Evolutionary conservation across 2,329 filamentous ascomycete genomes (phyloP).

Genomic region (Hysterium pulicare): DNA sequence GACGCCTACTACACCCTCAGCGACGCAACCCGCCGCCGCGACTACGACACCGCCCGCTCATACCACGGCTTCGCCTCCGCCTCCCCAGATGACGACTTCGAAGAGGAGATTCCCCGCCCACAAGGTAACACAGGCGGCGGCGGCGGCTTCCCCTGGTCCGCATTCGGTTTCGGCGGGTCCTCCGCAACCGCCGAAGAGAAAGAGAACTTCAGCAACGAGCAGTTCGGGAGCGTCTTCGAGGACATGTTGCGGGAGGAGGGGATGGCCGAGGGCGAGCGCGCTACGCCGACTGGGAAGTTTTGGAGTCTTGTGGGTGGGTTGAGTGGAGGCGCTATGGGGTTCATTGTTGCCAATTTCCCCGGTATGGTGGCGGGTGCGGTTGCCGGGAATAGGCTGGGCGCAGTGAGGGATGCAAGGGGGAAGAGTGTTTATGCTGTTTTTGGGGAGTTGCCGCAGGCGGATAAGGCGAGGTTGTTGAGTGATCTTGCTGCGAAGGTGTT

Average conservation of each 20-base stretch:
- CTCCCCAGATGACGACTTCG: constrained; percentile 44
- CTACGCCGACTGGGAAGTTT: constrained; percentile 66
- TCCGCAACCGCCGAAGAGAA: constrained; percentile 45
- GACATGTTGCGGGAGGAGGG: constrained; percentile 54
- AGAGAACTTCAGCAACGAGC: constrained; percentile 64
- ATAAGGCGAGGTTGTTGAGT: constrained; percentile 75
- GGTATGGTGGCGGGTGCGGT: constrained; percentile 87
- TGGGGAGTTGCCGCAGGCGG: constrained; percentile 77
- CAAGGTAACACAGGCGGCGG: constrained; percentile 21
- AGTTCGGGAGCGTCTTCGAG: constrained; percentile 71
- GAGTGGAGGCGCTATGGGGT: constrained; percentile 85
- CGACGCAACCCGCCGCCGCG: constrained; percentile 69
- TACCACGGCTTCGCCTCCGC: constrained; percentile 49
- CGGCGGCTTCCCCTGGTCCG: constrained; percentile 72
- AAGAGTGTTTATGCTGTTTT: constrained; percentile 96
- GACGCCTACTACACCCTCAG: constrained; percentile 92
- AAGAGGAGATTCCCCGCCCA: constrained; percentile 49
- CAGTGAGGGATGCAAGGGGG: constrained; percentile 81
- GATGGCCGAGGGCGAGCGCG: constrained; percentile 68
- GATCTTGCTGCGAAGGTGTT: constrained; percentile 86
- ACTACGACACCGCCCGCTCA: constrained; percentile 74
- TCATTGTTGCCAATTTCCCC: constrained; percentile 90
- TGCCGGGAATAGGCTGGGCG: constrained; percentile 87
- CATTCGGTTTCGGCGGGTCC: constrained; percentile 56
- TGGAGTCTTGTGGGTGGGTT: constrained; percentile 83